Evolutionary conservation across 2,329 filamentous ascomycete species (phyloP).

Genomic region (Cercospora janseana): DNA sequence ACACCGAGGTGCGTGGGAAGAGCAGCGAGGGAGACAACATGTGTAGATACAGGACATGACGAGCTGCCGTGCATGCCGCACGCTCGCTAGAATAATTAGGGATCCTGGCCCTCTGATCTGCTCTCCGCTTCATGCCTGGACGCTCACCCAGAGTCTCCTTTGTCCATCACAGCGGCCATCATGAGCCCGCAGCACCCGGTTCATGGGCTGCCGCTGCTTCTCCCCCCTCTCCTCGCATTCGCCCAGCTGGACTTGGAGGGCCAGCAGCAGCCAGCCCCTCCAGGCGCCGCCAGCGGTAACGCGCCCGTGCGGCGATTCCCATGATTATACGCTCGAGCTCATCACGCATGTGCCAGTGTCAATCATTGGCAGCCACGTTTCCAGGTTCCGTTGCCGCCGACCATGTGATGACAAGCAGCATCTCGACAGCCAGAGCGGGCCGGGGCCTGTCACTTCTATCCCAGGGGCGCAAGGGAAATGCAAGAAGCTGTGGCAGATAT

Average conservation of each 20-base stretch:
- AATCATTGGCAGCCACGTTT: constrained; percentile 17
- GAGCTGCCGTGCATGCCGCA: too few relatives aligned
- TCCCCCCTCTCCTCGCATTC: not conserved
- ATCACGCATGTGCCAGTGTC: constrained; percentile 14
- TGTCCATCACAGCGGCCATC: too few relatives aligned
- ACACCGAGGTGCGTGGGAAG: too few relatives aligned
- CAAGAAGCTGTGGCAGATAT: constrained; percentile 25
- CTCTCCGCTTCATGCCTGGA: too few relatives aligned
- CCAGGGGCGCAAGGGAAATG: constrained; percentile 17
- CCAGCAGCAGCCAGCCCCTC: not conserved
- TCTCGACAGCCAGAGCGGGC: constrained; percentile 7
- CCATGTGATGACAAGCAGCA: constrained; percentile 14
- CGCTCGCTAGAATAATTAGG: too few relatives aligned
- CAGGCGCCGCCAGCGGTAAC: constrained; percentile 1
- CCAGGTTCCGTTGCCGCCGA: constrained; percentile 12
- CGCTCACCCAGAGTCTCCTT: too few relatives aligned
- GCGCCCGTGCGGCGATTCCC: not conserved
- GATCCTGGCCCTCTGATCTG: too few relatives aligned
- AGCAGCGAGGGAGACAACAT: too few relatives aligned
- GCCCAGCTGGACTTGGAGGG: not conserved
- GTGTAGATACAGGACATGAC: too few relatives aligned
- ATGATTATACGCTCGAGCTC: not conserved
- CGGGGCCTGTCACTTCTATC: constrained; percentile 26
- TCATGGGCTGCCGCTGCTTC: not conserved
- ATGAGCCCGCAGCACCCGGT: too few relatives aligned